Evolutionary conservation across 352 stramenopile genomes (phyloP), one percentile per base, ranked within the genome.

Genomic region (Hyaloperonospora arabidopsidis): DNA sequence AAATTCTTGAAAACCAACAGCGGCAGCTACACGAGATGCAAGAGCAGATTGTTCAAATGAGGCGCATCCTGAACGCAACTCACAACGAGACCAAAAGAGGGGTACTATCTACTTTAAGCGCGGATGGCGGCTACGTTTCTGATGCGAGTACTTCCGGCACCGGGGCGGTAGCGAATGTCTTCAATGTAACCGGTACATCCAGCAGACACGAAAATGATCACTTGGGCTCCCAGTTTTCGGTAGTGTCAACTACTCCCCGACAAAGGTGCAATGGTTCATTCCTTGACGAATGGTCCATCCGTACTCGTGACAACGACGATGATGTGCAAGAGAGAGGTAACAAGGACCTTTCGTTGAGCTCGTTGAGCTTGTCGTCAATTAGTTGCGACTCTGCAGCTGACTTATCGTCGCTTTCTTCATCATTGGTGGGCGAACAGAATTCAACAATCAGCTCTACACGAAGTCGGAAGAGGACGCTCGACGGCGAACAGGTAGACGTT

Each of bases 1-100:
- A 88, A 59, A 85, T 88, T 25, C 61, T 89, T 14, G 76, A 89
- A 45, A 84, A 87, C 5, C 80, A 91, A 32, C 74, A 88, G 52
- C 63, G 55, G 10, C 80, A 91, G 48, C 53, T 90, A 14, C 70
- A 77, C 19, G 76, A 87, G 32, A 76, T 91, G 68, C 76, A 87
- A 60, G 68, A 78, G 46, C 80, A 91, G 49, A 87, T 91, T 38
- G 46, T 59, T 8, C 65, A 84, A 22, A 53, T 90, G 11, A 72
- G 76, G 5, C 61, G 47, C 0, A 43, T 87, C 19, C 55, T 90
- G 10, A 55, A 66, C 28, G 53, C 46, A 15, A 57, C 50, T 54
- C 55, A 34, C 68, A 71, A 18, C 44, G 58, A 34, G 22, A 63
- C n/a, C 60, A 67, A 40, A 49, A 75, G 48, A 52, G 57, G 36